Evolutionary conservation across 163 green algal genomes (phyloP).

Genomic region (Botryococcus braunii): DNA sequence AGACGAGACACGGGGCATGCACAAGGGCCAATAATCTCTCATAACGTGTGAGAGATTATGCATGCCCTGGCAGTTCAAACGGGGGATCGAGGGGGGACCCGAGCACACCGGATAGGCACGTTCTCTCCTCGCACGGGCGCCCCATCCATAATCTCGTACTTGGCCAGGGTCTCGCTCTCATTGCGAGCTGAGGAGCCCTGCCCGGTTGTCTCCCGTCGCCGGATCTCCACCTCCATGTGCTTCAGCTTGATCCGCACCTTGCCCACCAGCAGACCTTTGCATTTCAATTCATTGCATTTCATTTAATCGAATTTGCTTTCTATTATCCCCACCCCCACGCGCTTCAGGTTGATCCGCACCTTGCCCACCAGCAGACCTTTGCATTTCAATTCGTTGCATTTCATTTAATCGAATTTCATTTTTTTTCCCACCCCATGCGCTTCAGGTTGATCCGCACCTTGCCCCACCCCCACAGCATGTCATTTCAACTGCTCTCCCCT

Average conservation of each 20-base stretch:
- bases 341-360: constrained; percentile 96
- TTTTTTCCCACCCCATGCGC: constrained; percentile 94
- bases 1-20: too few relatives aligned
- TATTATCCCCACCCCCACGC: constrained; percentile 98
- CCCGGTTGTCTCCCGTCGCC: constrained; percentile 43
- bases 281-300: background rate
- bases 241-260: constrained; percentile 96
- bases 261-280: constrained; percentile 6
- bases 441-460: constrained; percentile 96
- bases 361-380: constrained; percentile 8
- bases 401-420: background rate
- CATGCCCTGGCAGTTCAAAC: too few relatives aligned
- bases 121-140: constrained; percentile 87
- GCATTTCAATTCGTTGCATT: background rate
- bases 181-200: constrained; percentile 55
- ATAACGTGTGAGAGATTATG: too few relatives aligned
- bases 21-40: too few relatives aligned
- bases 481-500: background rate
- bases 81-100: too few relatives aligned
- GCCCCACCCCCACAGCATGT: constrained; percentile 5
- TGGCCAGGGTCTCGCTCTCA: constrained; percentile 93
- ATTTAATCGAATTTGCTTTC: background rate
- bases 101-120: constrained; percentile 93
- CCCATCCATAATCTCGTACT: constrained; percentile 99
- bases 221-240: constrained; percentile 99